A percentile compares a stretch with the other conserved stretches of the same genome.
Evolutionary conservation across 2,329 filamentous ascomycete genomes (phyloP).

Genomic region (Purpureocillium takamizusanense): DNA sequence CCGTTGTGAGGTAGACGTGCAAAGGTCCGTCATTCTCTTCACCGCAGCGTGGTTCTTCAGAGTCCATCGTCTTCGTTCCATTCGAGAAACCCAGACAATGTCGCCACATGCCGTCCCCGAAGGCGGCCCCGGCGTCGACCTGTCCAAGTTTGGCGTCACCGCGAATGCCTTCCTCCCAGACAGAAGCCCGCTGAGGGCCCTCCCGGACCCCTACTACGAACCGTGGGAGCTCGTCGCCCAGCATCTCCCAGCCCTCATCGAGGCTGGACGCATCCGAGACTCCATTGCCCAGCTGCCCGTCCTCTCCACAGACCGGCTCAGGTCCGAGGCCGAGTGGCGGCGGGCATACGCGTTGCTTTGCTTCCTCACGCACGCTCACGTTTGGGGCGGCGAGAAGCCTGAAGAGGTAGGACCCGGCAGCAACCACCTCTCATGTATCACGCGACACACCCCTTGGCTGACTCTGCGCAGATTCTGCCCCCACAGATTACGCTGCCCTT

Average conservation of each 20-base stretch:
- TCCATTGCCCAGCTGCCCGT: constrained; percentile 59
- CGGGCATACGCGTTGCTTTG: constrained; percentile 71
- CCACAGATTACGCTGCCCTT: constrained; percentile 71
- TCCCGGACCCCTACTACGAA: constrained; percentile 65
- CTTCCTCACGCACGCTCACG: constrained; percentile 76
- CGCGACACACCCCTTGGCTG: neutral
- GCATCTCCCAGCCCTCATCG: constrained; percentile 58
- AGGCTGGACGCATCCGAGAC: constrained; percentile 52
- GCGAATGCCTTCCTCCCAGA: constrained; percentile 70
- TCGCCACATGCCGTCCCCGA: constrained; percentile 30
- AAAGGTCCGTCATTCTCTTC: too few relatives aligned
- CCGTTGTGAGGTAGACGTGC: too few relatives aligned
- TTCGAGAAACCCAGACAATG: too few relatives aligned
- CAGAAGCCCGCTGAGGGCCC: constrained; percentile 51
- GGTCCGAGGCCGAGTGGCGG: constrained; percentile 64
- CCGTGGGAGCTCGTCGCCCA: constrained; percentile 68
- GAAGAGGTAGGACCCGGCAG: constrained; percentile 48
- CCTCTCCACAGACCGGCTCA: constrained; percentile 56
- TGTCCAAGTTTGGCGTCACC: constrained; percentile 28
- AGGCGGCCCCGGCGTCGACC: constrained; percentile 13
- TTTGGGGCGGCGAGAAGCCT: constrained; percentile 76
- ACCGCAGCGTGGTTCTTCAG: too few relatives aligned
- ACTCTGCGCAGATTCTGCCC: constrained; percentile 53
- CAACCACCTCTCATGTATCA: neutral
- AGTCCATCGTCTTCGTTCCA: too few relatives aligned